phyloP scores from a whole-genome alignment of 139 green algal species.

The Diplosphaera chodatii region DNA sequence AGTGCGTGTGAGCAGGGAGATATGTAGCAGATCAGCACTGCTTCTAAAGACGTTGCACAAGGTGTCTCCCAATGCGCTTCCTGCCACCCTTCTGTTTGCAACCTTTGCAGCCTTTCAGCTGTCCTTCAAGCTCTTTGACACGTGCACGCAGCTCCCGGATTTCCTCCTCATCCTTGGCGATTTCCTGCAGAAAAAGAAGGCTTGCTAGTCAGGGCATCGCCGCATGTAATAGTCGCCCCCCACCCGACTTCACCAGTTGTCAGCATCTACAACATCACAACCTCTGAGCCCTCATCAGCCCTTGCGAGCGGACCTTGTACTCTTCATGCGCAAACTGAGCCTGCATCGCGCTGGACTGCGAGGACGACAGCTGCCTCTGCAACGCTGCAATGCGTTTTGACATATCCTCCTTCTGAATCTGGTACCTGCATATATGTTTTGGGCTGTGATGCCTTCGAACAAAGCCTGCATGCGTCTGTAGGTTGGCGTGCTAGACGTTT shows the following conservation, averaged over 20 bases:
- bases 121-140: not conserved
- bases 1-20: no score
- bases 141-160: not conserved
- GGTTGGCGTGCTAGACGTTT: no score
- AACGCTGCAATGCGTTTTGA: not conserved
- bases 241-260: no score
- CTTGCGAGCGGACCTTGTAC: no score
- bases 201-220: no score
- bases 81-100: not conserved
- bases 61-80: not conserved
- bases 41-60: no score
- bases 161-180: not conserved
- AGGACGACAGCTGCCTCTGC: not conserved
- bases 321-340: not conserved
- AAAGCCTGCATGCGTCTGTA: no score
- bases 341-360: not conserved
- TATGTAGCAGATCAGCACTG: no score
- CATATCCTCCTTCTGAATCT: not conserved
- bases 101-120: not conserved
- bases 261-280: no score
- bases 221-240: no score
- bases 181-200: not conserved
- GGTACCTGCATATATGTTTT: not conserved
- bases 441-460: no score
- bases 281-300: no score